Evolutionary conservation across 1,139 yeast genomes (phyloP).

Genomic region (Nakaseomyces delphensis): DNA sequence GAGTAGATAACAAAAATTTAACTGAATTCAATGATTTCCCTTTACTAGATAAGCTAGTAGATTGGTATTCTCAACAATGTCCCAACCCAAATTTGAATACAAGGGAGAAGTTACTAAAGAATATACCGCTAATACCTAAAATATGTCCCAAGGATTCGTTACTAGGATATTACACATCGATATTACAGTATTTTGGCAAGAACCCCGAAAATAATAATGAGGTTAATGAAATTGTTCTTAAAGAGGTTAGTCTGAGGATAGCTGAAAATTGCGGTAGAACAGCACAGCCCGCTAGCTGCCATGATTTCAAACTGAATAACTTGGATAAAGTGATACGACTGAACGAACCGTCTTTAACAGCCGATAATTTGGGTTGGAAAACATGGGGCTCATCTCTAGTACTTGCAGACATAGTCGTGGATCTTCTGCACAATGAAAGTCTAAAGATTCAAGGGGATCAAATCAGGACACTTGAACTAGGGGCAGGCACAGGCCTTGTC

Average conservation of each 20-base stretch:
- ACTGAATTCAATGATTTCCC: conserved; percentile 9
- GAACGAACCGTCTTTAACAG: conserved; percentile 77
- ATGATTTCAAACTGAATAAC: conserved; percentile 39
- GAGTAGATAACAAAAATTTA: conserved; percentile 9
- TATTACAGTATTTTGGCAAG: conserved; percentile 44
- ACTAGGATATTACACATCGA: conserved; percentile 54
- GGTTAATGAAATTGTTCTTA: conserved; percentile 38
- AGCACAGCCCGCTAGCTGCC: conserved; percentile 64
- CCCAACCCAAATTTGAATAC: conserved; percentile 31
- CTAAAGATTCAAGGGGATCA: conserved; percentile 20
- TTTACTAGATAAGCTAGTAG: conserved; percentile 27
- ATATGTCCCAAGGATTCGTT: conserved; percentile 25
- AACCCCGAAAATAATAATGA: conserved; percentile 8
- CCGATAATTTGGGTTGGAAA: conserved; percentile 80
- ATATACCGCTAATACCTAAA: conserved; percentile 19
- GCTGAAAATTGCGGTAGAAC: conserved; percentile 83
- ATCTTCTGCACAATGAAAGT: conserved; percentile 10
- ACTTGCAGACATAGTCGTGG: conserved; percentile 42
- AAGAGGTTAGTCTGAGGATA: conserved; percentile 53
- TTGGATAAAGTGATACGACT: conserved; percentile 37
- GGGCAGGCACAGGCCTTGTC: conserved; percentile 89
- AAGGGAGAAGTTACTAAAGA: conserved; percentile 30
- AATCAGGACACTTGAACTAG: conserved; percentile 57
- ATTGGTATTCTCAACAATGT: conserved; percentile 39
- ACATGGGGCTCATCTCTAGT: conserved; percentile 93